phyloP scores from a whole-genome alignment of 805 yeast species.

The Debaryomyces tyrocola region DNA sequence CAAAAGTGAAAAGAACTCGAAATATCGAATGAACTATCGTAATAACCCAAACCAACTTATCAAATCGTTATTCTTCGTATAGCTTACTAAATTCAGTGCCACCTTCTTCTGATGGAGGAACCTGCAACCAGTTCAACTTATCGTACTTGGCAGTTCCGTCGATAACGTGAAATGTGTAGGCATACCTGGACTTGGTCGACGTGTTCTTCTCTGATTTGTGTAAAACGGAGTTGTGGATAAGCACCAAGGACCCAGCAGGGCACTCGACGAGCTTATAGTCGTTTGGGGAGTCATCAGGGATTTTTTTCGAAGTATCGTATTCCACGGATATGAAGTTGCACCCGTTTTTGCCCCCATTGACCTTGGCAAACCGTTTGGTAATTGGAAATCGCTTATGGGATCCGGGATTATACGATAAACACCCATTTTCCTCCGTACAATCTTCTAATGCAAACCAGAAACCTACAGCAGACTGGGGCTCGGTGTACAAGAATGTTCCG shows the following conservation, averaged over 20 bases:
- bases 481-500: conserved; percentile 68
- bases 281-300: conserved; percentile 28
- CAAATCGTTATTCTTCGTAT: conserved; percentile 12
- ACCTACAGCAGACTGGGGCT: conserved; percentile 71
- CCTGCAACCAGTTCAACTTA: conserved; percentile 71
- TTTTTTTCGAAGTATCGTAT: conserved; percentile 10
- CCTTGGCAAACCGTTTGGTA: conserved; percentile 61
- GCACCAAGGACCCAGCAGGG: conserved; percentile 68
- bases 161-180: conserved; percentile 77
- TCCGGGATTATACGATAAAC: conserved; percentile 68
- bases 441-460: conserved; percentile 83
- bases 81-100: conserved; percentile 60
- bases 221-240: conserved; percentile 69
- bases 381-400: conserved; percentile 61
- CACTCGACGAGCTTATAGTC: conserved; percentile 57
- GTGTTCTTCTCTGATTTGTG: conserved; percentile 68
- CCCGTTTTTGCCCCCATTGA: conserved; percentile 48
- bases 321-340: conserved; percentile 54
- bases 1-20: too few species aligned
- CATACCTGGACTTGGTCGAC: conserved; percentile 60
- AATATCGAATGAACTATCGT: too few species aligned
- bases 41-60: too few species aligned
- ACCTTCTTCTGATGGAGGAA: conserved; percentile 60
- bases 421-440: conserved; percentile 66
- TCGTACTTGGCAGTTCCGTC: conserved; percentile 68